Evolutionary conservation across 1,139 yeast genomes (phyloP), one percentile per base, ranked within the genome.

Genomic region (Suhomyces choctaworum): DNA sequence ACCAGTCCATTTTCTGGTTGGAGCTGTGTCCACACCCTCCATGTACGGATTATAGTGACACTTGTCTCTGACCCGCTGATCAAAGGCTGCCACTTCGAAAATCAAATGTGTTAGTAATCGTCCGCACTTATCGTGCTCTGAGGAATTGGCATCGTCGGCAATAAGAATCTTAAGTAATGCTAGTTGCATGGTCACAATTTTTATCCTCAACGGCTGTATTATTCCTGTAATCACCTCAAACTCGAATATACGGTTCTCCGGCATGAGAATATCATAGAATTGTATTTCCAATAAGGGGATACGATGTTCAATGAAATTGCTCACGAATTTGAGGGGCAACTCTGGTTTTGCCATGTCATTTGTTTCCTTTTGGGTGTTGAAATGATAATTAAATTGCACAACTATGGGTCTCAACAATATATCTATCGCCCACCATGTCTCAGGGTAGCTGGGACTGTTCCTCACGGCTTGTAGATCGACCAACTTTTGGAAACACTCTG

Each of bases 261-360:
- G 42, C 39, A 62, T 61, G 22, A 70, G 62, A 12, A 56, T 37
- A n/a, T 53, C 54, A 29, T 64, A 69, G 3, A 63, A 47, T 13
- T 60, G 57, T 16, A 53, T 32, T 35, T 65, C 62, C 40, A 80
- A 50, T 31, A 64, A 50, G 16, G 60, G 47, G 25, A 63, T 39
- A 46, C 76, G 67, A 31, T 74, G 69, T 11, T 65, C 64, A 14
- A 85, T 47, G 37, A 78, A 75, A 12, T 71, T 70, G 39, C 73
- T 69, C 14, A 78, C 56, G 48, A 75, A 86, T 20, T 65, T 66
- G 41, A 82, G 70, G n/a, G 82, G 78, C 82, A 90, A 82, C 54
- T 87, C 95, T 0, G 95, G 95, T 50, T 80, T 82, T 37, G 85
- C 83, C 23, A 80, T 58, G 39, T 81, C 72, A 48, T 83, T 84